A percentile compares a stretch with the other conserved stretches of the same genome.
phyloP scores from a whole-genome alignment of 345 rosid genomes.

The Rhodamnia argentea region DNA sequence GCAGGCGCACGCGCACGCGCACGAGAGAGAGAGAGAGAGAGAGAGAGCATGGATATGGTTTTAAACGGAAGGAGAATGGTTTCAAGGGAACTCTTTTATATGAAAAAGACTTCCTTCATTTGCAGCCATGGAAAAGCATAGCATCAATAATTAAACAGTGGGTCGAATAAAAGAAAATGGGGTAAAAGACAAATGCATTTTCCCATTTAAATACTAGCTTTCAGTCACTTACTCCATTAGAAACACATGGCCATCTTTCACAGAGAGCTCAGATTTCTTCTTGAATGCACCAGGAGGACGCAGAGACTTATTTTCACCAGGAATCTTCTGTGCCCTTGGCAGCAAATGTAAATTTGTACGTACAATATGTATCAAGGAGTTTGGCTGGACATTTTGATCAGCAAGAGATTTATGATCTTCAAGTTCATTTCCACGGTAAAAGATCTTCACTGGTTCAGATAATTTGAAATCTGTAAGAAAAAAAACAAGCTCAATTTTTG shows the following conservation, averaged over 20 bases:
- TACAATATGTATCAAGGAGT: conserved; percentile 86
- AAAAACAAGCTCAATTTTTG: neutral
- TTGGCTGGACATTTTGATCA: conserved; percentile 76
- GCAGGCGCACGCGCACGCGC: fast-evolving
- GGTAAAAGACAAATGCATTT: neutral
- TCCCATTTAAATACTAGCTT: neutral
- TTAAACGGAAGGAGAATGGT: neutral
- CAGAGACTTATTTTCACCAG: conserved; percentile 81
- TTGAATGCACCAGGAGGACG: conserved; percentile 99
- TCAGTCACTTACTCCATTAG: conserved; percentile 80
- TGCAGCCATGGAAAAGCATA: neutral
- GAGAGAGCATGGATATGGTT: neutral
- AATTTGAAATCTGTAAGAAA: conserved; percentile 77
- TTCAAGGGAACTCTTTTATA: neutral
- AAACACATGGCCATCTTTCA: conserved; percentile 92
- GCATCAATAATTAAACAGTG: neutral
- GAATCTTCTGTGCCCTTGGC: conserved; percentile 87
- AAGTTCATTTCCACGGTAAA: conserved; percentile 84
- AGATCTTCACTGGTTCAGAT: conserved; percentile 66
- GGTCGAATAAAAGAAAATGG: neutral
- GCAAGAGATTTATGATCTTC: conserved; percentile 73
- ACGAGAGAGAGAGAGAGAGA: neutral
- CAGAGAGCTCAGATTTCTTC: conserved; percentile 96
- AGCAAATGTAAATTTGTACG: conserved; percentile 72
- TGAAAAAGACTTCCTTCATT: neutral